Base-by-base conservation (phyloP, 2,329 filamentous ascomycete genomes). In the Aspergillaceae sp. region DNA sequence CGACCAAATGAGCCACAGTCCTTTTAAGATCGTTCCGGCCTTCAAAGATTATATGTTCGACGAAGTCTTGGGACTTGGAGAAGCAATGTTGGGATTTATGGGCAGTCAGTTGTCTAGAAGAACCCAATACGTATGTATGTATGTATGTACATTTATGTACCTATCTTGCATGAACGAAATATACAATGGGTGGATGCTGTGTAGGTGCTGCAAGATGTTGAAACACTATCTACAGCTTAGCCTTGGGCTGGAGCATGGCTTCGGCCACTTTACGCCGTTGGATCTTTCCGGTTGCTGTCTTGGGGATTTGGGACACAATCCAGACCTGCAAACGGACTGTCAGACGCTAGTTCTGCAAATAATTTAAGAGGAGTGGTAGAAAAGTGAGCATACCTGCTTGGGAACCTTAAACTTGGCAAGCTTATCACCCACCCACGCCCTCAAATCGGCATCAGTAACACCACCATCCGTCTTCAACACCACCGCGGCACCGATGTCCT, bases 261-360 rank as follows among this genome's bases (percentile, higher is more conserved):
- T 91, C 86, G 9, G 87, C 87, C n/a, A 94, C 87, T 58, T 90
- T 87, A 51, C 86, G 78, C 50, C 87, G 74, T 69, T 94, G 87
- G 48, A 94, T 85, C 74, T 94, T 94, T 46, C 87, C 87, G 4
- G 87, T 94, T n/a, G 87, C 87, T 3, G 88, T 91, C 76, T 94
- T 94, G 51, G 87, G 87, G 81, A 94, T 94, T 53, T 83, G 71
- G 48, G 87, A 78, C 33, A 87, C 87, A 57, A 92, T 89, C 72
- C 86, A 92, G 33, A 90, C 73, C 82, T 85, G 44, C 11, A 1
- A 19, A 42, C 19, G 19, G 19, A 19, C 19, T 19, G 19, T 19
- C 19, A 19, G 19, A 19, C 19, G 19, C 19, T 19, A 19, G 19
- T 19, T 19, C 19, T 19, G 19, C 19, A 19, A 19, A 19, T 19